Base-by-base conservation (phyloP, 2,329 filamentous ascomycete species). In the Zymoseptoria ardabiliae region DNA sequence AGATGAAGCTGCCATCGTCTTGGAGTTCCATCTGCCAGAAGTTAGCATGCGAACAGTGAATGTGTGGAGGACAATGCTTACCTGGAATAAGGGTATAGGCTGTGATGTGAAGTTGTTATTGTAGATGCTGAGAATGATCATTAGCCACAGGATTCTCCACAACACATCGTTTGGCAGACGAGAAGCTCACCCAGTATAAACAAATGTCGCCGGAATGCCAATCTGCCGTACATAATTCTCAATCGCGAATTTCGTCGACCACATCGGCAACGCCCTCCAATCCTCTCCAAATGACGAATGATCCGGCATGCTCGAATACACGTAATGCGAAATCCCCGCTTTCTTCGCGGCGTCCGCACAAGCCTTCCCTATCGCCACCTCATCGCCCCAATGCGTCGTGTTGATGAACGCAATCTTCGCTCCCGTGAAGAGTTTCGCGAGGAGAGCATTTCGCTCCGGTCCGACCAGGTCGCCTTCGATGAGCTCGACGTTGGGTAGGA, bases 101-200 rank as follows among this genome's bases (percentile, higher is more conserved):
- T 97, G 81, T 53, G 90, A 94, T 28, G 93, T 97, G 76, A 97
- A 99, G 74, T 99, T 97, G 77, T 97, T 97, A 81, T 97, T 96
- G 80, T 97, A 99, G 69, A 97, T 97, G 61, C 28, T 19, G 22
- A 3, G 8, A 23, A n/a, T n/a, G n/a, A n/a, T n/a, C n/a, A n/a
- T n/a, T n/a, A n/a, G n/a, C n/a, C n/a, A n/a, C n/a, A n/a, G n/a
- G n/a, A n/a, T n/a, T n/a, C n/a, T n/a, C 7, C 20, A 22, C 4
- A 10, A 45, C 17, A 21, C 20, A 51, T 25, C 9, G 10, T 17
- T n/a, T 17, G 13, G 6, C 50, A 23, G 10, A 8, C 20, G 4
- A 19, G 2, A 13, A n/a, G 25, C 51, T 53, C 51, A 53, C 51
- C 93, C 94, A 9, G 92, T 91, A 75, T 97, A 97, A 65, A 97